A percentile compares a stretch with the other conserved stretches of the same genome.
phyloP scores from a whole-genome alignment of 2,329 filamentous ascomycete species.

The Diplodia corticola region DNA sequence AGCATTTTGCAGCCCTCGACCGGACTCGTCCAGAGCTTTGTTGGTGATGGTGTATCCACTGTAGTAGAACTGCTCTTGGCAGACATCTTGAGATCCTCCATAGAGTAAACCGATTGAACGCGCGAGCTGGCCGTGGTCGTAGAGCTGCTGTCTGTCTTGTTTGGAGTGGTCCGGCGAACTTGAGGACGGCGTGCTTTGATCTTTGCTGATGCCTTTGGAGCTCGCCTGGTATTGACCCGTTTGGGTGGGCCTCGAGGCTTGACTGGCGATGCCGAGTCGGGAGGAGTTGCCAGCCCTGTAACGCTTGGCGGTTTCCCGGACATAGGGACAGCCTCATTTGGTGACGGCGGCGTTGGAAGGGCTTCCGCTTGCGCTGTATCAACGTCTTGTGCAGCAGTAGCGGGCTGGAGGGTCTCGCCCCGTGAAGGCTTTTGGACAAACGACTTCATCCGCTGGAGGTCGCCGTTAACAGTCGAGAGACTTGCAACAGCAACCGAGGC shows the following conservation, averaged over 20 bases:
- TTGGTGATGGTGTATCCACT: background rate
- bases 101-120: background rate
- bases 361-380: background rate
- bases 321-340: background rate
- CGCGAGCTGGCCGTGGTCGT: slow-evolving; percentile 1
- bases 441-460: slow-evolving; percentile 21
- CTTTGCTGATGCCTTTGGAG: slow-evolving; percentile 4
- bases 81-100: slow-evolving; percentile 9
- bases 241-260: background rate
- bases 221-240: slow-evolving; percentile 4
- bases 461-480: slow-evolving; percentile 9
- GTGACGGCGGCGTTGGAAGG: slow-evolving; percentile 7
- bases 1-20: background rate
- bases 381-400: background rate
- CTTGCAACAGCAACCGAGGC: slow-evolving; percentile 20
- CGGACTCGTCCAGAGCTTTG: slow-evolving; percentile 3
- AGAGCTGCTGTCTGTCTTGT: background rate
- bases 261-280: slow-evolving; percentile 17
- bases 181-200: background rate
- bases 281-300: slow-evolving; percentile 13
- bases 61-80: background rate
- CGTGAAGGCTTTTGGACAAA: slow-evolving; percentile 21
- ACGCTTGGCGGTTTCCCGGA: background rate
- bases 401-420: background rate
- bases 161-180: background rate